Evolutionary conservation across 163 green algal genomes (phyloP).

Genomic region (Prototheca wickerhamii): DNA sequence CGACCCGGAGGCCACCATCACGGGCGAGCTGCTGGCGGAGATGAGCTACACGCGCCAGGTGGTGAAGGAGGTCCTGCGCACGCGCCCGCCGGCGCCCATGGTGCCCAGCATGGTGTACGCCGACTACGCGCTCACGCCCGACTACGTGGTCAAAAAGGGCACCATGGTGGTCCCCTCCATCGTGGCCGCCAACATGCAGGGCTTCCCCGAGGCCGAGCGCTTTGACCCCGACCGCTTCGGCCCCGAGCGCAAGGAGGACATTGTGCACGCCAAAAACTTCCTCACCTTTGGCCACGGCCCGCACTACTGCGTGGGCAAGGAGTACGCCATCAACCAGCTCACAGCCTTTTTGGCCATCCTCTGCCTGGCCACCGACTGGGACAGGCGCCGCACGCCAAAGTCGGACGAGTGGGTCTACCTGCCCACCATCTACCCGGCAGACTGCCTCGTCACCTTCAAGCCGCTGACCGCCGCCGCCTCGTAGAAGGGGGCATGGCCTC

Average conservation of each 20-base stretch:
- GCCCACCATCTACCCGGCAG: conserved; percentile 74
- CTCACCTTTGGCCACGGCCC: conserved; percentile 77
- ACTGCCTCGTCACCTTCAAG: conserved; percentile 51
- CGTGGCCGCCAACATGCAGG: conserved; percentile 55
- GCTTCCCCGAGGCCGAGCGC: conserved; percentile 55
- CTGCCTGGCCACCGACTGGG: conserved; percentile 43
- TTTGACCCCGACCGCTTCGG: conserved; percentile 86
- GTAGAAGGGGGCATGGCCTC: background rate
- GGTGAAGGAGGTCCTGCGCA: conserved; percentile 83
- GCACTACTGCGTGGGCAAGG: conserved; percentile 82
- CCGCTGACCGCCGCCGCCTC: background rate
- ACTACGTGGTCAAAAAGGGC: conserved; percentile 66
- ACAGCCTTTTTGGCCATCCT: conserved; percentile 63
- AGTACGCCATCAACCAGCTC: conserved; percentile 78
- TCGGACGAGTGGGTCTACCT: conserved; percentile 68
- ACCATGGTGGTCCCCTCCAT: conserved; percentile 76
- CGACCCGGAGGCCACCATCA: conserved; percentile 47
- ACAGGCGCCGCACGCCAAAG: conserved; percentile 24
- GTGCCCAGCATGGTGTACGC: conserved; percentile 62
- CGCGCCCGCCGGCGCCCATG: conserved; percentile 75
- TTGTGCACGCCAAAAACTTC: conserved; percentile 65
- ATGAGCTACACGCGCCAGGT: conserved; percentile 76
- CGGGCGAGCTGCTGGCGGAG: conserved; percentile 54
- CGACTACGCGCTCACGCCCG: conserved; percentile 61
- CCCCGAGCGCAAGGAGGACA: conserved; percentile 70